Evolutionary conservation across 2,329 filamentous ascomycete species (phyloP), one percentile per base, ranked within the genome.

Genomic region (Exserohilum rostratum): DNA sequence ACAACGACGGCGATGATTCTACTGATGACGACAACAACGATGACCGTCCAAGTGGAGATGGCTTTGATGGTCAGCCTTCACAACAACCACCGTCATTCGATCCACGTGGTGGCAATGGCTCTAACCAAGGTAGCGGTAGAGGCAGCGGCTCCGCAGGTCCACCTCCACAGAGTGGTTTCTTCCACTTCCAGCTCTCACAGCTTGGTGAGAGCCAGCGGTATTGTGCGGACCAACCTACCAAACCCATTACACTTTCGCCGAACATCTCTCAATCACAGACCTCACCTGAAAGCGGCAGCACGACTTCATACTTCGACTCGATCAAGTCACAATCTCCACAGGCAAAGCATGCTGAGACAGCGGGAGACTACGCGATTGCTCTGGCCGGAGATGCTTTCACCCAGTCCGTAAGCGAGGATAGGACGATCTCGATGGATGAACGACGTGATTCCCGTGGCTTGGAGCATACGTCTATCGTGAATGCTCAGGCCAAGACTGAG

Each of bases 331-430:
- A 50, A 35, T 55, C 53, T 46, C 49, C 50, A 29, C 57, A 49
- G 38, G 44, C 37, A 49, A 55, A 61, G 63, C 39, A 61, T 35
- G 30, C 47, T 29, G 25, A 55, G 55, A 48, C 68, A 72, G 48
- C 55, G 66, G 49, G 49, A 58, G 49, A 62, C 37, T 34, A 71
- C 68, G 29, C 58, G 50, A 48, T 48, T 50, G 18, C 59, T 73
- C 12, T 73, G 71, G 69, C 68, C 68, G 31, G 68, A 72, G 52
- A 74, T 72, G 70, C 42, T 65, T 29, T 74, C 70, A 53, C 71
- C 68, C 45, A 50, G 45, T 20, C 51, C 62, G 22, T 69, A 29
- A 56, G 4, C 11, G 39, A 34, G n/a, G 11, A 22, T 2, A 18
- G 18, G 2, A 29, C 18, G 25, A 37, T 22, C 12, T 46, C 42